Conservation (phyloP, 345 rosid species). For the Physaria fendleri region DNA sequence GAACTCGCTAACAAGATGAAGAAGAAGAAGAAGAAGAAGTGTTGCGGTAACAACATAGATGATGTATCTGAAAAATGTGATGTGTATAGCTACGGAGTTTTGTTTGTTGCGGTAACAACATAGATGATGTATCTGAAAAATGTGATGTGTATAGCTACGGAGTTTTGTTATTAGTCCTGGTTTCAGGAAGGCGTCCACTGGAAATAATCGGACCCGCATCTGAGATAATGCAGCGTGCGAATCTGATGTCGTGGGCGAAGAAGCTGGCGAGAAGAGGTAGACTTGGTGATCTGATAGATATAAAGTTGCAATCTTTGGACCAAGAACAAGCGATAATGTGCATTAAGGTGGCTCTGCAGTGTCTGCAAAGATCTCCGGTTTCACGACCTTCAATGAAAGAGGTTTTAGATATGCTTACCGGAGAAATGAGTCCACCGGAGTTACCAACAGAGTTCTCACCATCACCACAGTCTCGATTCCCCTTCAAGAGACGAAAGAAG, state of each 20-base stretch:
- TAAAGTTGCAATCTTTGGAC: slow-evolving; percentile 45
- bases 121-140: slow-evolving; percentile 58
- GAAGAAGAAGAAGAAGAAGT: slow-evolving; percentile 50
- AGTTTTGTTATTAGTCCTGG: slow-evolving; percentile 60
- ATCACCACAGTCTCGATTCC: slow-evolving; percentile 60
- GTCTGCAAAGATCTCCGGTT: slow-evolving; percentile 75
- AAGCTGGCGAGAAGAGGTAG: slow-evolving; percentile 68
- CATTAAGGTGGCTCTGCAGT: slow-evolving; percentile 69
- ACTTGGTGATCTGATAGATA: slow-evolving; percentile 76
- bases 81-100: slow-evolving; percentile 82
- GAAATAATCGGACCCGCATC: slow-evolving; percentile 71
- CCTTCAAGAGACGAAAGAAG: slow-evolving; percentile 46
- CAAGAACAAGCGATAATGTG: slow-evolving; percentile 68
- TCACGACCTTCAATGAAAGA: slow-evolving; percentile 75
- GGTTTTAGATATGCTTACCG: slow-evolving; percentile 68
- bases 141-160: slow-evolving; percentile 90
- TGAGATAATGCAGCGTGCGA: slow-evolving; percentile 69
- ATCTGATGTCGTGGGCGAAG: slow-evolving; percentile 85
- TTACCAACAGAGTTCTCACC: slow-evolving; percentile 79
- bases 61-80: slow-evolving; percentile 77
- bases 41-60: slow-evolving; percentile 48
- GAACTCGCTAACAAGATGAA: slow-evolving; percentile 64
- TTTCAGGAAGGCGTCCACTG: slow-evolving; percentile 86
- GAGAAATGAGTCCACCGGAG: slow-evolving; percentile 47
- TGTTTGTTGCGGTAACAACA: slow-evolving; percentile 59